Percentiles rank a stretch among this genome's conserved stretches.
Evolutionary conservation across 306 rosid species (phyloP).

Genomic region (Medicago ruthenica): DNA sequence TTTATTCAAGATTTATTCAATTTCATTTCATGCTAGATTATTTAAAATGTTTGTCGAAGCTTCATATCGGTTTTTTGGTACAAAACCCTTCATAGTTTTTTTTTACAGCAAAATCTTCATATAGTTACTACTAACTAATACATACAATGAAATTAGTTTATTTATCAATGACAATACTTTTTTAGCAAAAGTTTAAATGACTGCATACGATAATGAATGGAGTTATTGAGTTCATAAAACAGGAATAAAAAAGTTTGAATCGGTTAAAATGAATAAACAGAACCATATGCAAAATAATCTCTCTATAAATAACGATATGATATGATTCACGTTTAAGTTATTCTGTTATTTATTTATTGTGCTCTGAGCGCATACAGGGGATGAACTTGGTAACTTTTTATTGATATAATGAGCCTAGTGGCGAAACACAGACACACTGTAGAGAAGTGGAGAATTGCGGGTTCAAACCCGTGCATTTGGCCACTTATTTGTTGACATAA

Average conservation of each 20-base stretch:
- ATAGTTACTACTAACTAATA: slow-evolving; percentile 8
- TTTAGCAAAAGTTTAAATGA: neutral
- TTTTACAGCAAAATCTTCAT: neutral
- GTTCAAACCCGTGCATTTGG: neutral
- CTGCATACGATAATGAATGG: slow-evolving; percentile 5
- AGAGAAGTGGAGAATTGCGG: too few species aligned
- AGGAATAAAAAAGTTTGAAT: slow-evolving; percentile 25
- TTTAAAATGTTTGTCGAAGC: slow-evolving; percentile 24
- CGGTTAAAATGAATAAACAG: slow-evolving; percentile 10
- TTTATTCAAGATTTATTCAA: slow-evolving; percentile 21
- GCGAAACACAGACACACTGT: too few species aligned
- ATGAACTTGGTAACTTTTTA: too few species aligned
- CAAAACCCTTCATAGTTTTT: slow-evolving; percentile 20
- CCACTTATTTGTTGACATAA: slow-evolving; percentile 1
- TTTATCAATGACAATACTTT: neutral
- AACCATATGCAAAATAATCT: slow-evolving; percentile 23
- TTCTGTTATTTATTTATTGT: neutral
- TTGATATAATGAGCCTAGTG: too few species aligned
- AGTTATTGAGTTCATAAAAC: slow-evolving; percentile 20
- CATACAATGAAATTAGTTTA: slow-evolving; percentile 13
- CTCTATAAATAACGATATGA: neutral
- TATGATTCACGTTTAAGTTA: neutral
- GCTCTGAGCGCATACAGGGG: too few species aligned
- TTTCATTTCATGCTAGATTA: slow-evolving; percentile 19
- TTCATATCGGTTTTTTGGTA: neutral